A percentile compares a stretch with the other conserved stretches of the same genome.
phyloP scores from a whole-genome alignment of 257 asterid genomes.

The Penstemon davidsonii region DNA sequence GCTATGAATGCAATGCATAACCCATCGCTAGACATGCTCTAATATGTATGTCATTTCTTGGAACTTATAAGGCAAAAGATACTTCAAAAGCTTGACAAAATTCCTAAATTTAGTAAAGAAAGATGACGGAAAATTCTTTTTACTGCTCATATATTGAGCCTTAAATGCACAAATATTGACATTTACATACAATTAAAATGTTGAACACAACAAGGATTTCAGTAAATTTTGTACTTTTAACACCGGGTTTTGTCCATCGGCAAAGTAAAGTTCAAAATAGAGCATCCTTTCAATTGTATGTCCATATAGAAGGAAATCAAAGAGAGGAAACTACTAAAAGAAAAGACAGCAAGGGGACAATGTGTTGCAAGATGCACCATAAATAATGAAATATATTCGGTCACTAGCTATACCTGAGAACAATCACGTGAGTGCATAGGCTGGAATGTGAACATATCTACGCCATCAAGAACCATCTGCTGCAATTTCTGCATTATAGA shows the following conservation, averaged over 20 bases:
- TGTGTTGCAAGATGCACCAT: constrained; percentile 1
- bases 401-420: constrained; percentile 66
- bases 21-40: background rate
- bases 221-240: background rate
- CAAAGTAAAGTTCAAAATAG: background rate
- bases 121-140: background rate
- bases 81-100: background rate
- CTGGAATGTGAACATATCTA: constrained; percentile 67
- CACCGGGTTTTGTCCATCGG: constrained; percentile 3
- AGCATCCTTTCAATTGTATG: constrained; percentile 10
- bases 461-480: constrained; percentile 77
- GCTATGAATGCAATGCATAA: background rate
- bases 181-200: constrained; percentile 6
- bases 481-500: constrained; percentile 65
- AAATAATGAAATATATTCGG: constrained; percentile 20
- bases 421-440: constrained; percentile 92
- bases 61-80: constrained; percentile 8
- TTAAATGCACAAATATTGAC: background rate
- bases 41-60: constrained; percentile 1
- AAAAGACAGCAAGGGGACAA: background rate
- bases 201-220: background rate
- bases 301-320: constrained; percentile 5
- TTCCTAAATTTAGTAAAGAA: background rate
- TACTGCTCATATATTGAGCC: background rate
- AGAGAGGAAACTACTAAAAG: constrained; percentile 7